Evolutionary conservation across 805 yeast species (phyloP).

Genomic region (Suhomyces kilbournensis): DNA sequence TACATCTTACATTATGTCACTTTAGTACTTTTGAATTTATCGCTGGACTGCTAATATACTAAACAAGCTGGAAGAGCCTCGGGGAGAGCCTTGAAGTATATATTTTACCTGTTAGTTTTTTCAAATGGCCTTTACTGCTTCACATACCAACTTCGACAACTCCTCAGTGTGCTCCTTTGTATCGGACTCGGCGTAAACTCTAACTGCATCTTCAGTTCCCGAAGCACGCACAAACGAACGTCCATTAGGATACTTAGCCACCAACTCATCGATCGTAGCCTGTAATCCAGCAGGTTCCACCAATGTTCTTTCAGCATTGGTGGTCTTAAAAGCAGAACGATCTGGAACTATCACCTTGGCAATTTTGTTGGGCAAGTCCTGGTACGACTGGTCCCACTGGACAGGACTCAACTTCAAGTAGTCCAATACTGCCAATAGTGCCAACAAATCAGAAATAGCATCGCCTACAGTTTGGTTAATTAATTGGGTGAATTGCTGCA

Average conservation of each 20-base stretch:
- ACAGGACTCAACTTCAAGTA: constrained; percentile 56
- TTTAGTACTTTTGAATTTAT: no score
- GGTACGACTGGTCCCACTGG: constrained; percentile 74
- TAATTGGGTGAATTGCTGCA: constrained; percentile 61
- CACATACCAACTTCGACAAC: constrained; percentile 28
- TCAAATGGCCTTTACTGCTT: constrained; percentile 16
- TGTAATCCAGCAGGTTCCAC: constrained; percentile 79
- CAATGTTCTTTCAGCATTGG: constrained; percentile 85
- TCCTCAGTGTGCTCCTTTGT: constrained; percentile 30
- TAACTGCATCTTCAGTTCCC: constrained; percentile 96
- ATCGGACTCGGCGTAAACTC: constrained; percentile 89
- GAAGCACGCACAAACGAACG: constrained; percentile 95
- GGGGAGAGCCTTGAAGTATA: no score
- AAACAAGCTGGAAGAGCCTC: no score
- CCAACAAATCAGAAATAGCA: constrained; percentile 87
- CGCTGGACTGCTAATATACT: no score
- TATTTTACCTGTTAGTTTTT: no score
- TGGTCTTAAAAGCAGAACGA: constrained; percentile 73
- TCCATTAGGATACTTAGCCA: constrained; percentile 54
- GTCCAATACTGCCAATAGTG: constrained; percentile 63
- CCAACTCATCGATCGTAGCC: constrained; percentile 61
- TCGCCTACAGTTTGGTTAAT: constrained; percentile 99
- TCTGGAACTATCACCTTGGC: constrained; percentile 82
- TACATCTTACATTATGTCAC: no score
- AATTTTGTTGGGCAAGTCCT: constrained; percentile 83